Evolutionary conservation across 2,329 filamentous ascomycete genomes (phyloP), one percentile per base, ranked within the genome.

Genomic region (Passalora sequoiae): DNA sequence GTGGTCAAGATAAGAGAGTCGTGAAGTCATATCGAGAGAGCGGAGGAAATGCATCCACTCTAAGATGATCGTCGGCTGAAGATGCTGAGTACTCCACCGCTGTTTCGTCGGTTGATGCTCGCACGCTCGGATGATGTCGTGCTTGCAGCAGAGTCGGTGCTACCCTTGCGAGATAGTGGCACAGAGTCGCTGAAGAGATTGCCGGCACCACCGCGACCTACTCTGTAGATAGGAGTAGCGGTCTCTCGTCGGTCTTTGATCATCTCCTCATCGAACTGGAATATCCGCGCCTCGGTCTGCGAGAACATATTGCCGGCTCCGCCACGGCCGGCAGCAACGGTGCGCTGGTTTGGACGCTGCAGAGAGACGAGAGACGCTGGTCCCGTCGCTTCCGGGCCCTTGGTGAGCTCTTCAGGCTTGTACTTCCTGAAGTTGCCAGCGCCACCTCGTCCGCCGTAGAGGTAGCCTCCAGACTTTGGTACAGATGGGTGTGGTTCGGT

Each of bases 181-280:
- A 7, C 6, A 27, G 35, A 15, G 12, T 51, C 46, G 74, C 59
- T 47, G 45, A 72, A 60, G 30, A 55, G 53, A 62, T 83, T 83
- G 38, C 76, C 79, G 9, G 73, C 75, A 29, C 79, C 79, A 15
- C 78, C 79, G 32, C 79, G 71, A 31, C 79, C 79, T 50, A 81
- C 74, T 60, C 80, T 76, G 69, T 80, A 82, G 49, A 82, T 73
- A 13, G 79, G 79, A 2, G 78, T 77, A 9, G 30, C 33, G 31
- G 40, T 44, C 35, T 73, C 68, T 44, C 73, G 70, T 50, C 76
- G 67, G n/a, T n/a, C n/a, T 45, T 73, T 73, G 54, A 77, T 72
- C 39, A 83, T 71, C 58, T 83, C 79, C 66, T 83, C 79, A 62
- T 83, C 80, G 66, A 86, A 86, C 63, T 73, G 76, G 71, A 82